A percentile compares a stretch with the other conserved stretches of the same genome.
These are phyloP conservation scores for Dothideomycetes sp. DNA, from an alignment of 2,329 filamentous ascomycete genomes.

Conservation along the genomic window DNA sequence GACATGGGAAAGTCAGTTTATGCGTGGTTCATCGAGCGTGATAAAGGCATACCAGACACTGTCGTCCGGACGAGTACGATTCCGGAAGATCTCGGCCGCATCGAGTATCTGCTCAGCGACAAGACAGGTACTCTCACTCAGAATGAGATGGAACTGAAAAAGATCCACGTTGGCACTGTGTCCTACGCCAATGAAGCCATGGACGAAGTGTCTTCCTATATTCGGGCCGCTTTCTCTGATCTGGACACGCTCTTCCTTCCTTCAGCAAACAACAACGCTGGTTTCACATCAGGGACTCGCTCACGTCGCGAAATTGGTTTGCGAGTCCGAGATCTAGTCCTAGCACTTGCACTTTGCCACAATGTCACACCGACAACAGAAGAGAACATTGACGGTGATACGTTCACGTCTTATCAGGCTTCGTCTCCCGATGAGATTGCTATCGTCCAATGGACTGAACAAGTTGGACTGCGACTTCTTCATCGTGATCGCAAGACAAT, in stretches of 20 bases:
- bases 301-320: constrained; percentile 89
- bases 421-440: constrained; percentile 97
- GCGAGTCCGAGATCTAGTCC: constrained; percentile 81
- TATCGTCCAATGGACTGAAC: constrained; percentile 91
- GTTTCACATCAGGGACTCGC: constrained; percentile 53
- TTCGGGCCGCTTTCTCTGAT: constrained; percentile 67
- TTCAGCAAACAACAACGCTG: constrained; percentile 45
- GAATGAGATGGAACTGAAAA: constrained; percentile 78
- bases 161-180: constrained; percentile 95
- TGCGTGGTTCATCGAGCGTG: constrained; percentile 87
- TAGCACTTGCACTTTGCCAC: constrained; percentile 87
- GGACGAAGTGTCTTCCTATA: constrained; percentile 85
- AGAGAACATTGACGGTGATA: constrained; percentile 65
- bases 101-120: constrained; percentile 92
- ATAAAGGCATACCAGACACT: constrained; percentile 79
- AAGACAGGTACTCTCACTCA: constrained; percentile 98
- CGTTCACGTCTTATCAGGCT: constrained; percentile 80
- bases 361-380: constrained; percentile 92
- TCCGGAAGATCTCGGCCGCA: constrained; percentile 86
- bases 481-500: constrained; percentile 83
- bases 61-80: constrained; percentile 96
- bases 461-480: constrained; percentile 72
- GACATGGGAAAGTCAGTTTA: constrained; percentile 97
- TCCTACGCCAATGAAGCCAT: constrained; percentile 98
- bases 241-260: constrained; percentile 54